Evolutionary conservation across 495 filamentous ascomycete species (phyloP).

Genomic region (Hypoxylon trugodes): DNA sequence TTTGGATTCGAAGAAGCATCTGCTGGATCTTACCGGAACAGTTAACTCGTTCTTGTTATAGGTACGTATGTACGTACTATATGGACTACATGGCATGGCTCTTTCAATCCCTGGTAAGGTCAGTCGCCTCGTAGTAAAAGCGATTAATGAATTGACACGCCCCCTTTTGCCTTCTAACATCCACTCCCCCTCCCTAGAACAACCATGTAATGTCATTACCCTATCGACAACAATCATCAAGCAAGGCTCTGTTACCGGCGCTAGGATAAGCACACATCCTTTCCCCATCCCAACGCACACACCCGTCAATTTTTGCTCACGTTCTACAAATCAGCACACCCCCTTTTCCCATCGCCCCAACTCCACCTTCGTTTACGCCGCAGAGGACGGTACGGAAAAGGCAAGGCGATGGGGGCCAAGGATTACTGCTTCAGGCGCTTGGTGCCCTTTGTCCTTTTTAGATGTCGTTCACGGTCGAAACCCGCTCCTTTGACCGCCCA

Average conservation of each 20-base stretch:
- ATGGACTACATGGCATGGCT: not conserved
- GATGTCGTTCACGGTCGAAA: slow-evolving; percentile 42
- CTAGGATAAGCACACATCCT: slow-evolving; percentile 42
- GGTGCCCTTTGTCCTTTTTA: slow-evolving; percentile 42
- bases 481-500: slow-evolving; percentile 46
- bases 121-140: slow-evolving; percentile 21
- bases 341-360: slow-evolving; percentile 11
- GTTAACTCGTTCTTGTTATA: slow-evolving; percentile 34
- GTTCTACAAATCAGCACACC: slow-evolving; percentile 31
- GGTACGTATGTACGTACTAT: slow-evolving; percentile 12
- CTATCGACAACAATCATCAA: slow-evolving; percentile 27
- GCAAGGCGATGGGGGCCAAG: slow-evolving; percentile 44
- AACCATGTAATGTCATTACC: slow-evolving; percentile 18
- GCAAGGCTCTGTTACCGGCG: slow-evolving; percentile 29
- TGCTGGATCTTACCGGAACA: slow-evolving; percentile 44
- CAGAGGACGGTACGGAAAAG: slow-evolving; percentile 39
- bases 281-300: slow-evolving; percentile 34
- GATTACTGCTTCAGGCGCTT: slow-evolving; percentile 42
- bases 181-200: slow-evolving; percentile 19
- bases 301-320: slow-evolving; percentile 35
- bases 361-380: slow-evolving; percentile 37
- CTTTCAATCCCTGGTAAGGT: slow-evolving; percentile 12
- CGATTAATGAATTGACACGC: slow-evolving; percentile 36
- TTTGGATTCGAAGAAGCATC: slow-evolving; percentile 45
- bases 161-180: slow-evolving; percentile 27